Conservation (phyloP, 192 early-diverging fungal species). For the Mortierella alpina region DNA sequence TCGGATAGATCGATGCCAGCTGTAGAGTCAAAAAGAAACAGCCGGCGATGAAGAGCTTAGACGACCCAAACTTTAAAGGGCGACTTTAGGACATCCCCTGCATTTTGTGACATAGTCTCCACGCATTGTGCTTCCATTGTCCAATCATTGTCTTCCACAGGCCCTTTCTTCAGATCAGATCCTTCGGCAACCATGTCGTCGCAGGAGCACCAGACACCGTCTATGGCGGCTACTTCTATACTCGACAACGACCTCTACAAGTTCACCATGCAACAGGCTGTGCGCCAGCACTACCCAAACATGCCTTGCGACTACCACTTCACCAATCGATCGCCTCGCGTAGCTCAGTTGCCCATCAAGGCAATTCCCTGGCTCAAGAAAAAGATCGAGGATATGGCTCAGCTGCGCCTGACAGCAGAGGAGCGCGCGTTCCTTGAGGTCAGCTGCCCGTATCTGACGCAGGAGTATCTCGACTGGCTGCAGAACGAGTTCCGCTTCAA, state of each 20-base stretch:
- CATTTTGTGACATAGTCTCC: too few species aligned
- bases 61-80: too few species aligned
- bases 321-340: slow-evolving; percentile 66
- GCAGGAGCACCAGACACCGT: background rate
- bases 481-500: slow-evolving; percentile 64
- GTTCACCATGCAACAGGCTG: slow-evolving; percentile 85
- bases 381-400: slow-evolving; percentile 57
- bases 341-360: slow-evolving; percentile 7
- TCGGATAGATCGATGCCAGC: too few species aligned
- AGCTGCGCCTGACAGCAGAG: slow-evolving; percentile 54
- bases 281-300: slow-evolving; percentile 75
- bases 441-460: slow-evolving; percentile 64
- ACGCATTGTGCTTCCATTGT: too few species aligned
- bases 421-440: slow-evolving; percentile 57
- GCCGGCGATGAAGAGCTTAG: too few species aligned
- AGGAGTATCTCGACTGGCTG: slow-evolving; percentile 70
- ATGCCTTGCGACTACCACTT: slow-evolving; percentile 70
- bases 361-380: slow-evolving; percentile 33
- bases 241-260: slow-evolving; percentile 90
- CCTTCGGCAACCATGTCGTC: too few species aligned
- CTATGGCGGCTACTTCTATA: slow-evolving; percentile 60
- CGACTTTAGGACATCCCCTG: too few species aligned
- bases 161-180: too few species aligned
- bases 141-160: too few species aligned
- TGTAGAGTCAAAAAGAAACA: too few species aligned